These are phyloP conservation scores for Hsuehochloa calcarea DNA, from an alignment of 176 grass and related monocot species.

Conservation along the genomic window DNA sequence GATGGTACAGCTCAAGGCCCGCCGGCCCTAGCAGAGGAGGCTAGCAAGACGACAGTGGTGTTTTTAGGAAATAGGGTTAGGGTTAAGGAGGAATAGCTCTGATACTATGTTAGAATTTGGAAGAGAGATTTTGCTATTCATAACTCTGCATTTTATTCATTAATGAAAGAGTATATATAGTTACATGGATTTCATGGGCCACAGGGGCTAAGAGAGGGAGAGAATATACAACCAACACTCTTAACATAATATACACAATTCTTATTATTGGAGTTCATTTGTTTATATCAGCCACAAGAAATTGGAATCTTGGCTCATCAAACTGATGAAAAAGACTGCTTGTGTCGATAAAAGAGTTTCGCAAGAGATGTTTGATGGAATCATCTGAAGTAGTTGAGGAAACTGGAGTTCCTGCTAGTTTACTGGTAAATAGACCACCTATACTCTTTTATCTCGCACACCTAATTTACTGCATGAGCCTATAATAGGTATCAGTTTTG, in stretches of 20 bases:
- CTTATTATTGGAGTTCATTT: slow-evolving; percentile 22
- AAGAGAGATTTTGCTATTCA: no score
- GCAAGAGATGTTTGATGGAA: slow-evolving; percentile 90
- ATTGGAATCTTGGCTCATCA: slow-evolving; percentile 69
- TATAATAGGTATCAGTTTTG: not conserved
- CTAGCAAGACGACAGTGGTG: no score
- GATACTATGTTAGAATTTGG: no score
- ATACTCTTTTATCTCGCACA: not conserved
- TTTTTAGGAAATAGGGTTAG: no score
- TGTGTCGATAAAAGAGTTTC: slow-evolving; percentile 55
- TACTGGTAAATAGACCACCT: slow-evolving; percentile 50
- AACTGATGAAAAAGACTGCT: slow-evolving; percentile 35
- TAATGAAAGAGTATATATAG: no score
- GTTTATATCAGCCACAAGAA: slow-evolving; percentile 77
- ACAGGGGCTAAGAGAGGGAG: no score
- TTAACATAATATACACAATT: not conserved
- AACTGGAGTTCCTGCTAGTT: slow-evolving; percentile 82
- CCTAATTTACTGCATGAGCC: not conserved
- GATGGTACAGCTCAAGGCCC: no score
- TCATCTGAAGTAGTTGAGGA: slow-evolving; percentile 92
- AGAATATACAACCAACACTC: no score
- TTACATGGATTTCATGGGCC: no score
- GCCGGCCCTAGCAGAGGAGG: no score
- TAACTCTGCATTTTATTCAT: no score
- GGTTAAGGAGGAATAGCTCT: no score